Evolutionary conservation across 495 filamentous ascomycete species (phyloP), one percentile per base, ranked within the genome.

Genomic region (Aspergillus hancockii): DNA sequence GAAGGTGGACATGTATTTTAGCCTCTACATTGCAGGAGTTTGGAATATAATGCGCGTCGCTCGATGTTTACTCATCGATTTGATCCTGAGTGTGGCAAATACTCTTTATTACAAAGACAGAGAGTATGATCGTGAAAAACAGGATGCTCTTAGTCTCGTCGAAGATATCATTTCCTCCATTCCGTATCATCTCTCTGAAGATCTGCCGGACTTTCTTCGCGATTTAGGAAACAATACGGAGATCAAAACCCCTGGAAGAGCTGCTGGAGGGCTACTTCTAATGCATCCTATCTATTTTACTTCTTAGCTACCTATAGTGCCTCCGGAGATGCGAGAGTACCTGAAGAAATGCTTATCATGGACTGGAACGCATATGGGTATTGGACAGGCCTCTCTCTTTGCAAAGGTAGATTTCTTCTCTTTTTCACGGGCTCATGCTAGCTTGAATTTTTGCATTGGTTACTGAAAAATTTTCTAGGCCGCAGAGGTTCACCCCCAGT

Each of bases 341-440:
- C 13, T 73, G 41, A 54, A 51, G 5, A 50, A 34, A 1, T 67
- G 67, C 40, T 57, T 75, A 18, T 23, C 40, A 12, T 71, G 72
- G 71, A 72, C 73, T 30, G 66, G 58, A 16, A n/a, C 30, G n/a
- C 45, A 64, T 28, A 72, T 73, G 67, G 72, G 72, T 3, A 63
- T 73, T 49, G 69, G 70, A 46, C 70, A 73, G 52, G 72, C 72
- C 30, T 36, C 58, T 25, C 36, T 67, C n/a, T 43, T 68, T 6
- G 63, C 63, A 9, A 51, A 62, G 36, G 63, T 63, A 36, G 50
- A 49, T 43, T 49, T 14, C 25, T n/a, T 41, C n/a, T 34, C 18
- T 21, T 32, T 7, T 3, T 22, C 28, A 13, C 46, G 8, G 1
- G 9, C 46, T 28, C 13, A n/a, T 1, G 34, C 10, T 55, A 50